Conservation (phyloP, 208 protist species). For the Tritrichomonas musculus region DNA sequence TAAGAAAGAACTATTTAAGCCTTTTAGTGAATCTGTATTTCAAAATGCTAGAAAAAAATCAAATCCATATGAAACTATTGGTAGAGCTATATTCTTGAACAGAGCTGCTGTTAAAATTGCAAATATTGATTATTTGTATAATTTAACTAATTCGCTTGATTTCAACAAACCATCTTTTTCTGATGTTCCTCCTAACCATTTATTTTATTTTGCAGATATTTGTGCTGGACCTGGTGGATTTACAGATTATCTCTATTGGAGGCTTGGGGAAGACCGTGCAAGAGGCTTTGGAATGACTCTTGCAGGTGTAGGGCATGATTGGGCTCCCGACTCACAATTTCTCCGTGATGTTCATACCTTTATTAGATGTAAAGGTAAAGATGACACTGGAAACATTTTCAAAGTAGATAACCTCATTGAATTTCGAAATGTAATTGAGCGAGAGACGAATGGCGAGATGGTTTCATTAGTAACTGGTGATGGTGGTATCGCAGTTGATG, state of each 20-base stretch:
- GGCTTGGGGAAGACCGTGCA: background rate
- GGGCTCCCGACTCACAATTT: background rate
- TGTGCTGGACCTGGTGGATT: constrained; percentile 36
- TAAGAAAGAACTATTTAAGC: background rate
- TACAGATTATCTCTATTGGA: constrained; percentile 32
- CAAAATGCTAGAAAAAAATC: background rate
- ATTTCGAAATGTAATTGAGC: background rate
- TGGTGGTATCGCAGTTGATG: constrained; percentile 27
- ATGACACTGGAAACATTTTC: constrained; percentile 6
- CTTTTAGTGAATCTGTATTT: background rate
- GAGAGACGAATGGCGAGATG: background rate
- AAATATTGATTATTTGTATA: background rate
- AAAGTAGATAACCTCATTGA: background rate
- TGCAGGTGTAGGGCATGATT: background rate
- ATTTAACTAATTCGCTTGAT: background rate
- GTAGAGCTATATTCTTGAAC: constrained; percentile 4
- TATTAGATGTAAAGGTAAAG: background rate
- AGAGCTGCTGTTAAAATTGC: constrained; percentile 24
- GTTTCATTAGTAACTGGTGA: background rate
- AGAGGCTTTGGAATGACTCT: constrained; percentile 19
- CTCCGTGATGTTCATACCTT: background rate
- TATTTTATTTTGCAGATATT: constrained; percentile 35
- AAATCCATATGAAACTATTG: constrained; percentile 18
- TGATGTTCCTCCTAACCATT: background rate
- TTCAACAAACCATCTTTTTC: background rate